Evolutionary conservation across 2,329 filamentous ascomycete species (phyloP), one percentile per base, ranked within the genome.

Genomic region (Exophiala lecanii-corni): DNA sequence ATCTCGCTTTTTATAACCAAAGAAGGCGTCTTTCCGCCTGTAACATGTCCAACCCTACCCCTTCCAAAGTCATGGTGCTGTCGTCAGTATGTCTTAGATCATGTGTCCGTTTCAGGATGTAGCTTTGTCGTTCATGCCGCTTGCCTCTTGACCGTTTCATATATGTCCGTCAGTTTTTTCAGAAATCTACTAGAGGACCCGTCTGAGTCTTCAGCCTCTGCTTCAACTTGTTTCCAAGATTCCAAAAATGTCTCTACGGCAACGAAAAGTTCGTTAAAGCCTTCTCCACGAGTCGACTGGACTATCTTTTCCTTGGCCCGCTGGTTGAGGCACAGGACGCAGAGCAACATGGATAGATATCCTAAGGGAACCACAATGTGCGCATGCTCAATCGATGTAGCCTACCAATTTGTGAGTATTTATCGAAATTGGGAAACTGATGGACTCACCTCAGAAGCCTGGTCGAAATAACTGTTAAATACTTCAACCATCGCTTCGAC

Each of bases 281-380:
- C 72, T 18, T 70, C 61, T 1, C 68, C 66, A 2, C 70, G 69
- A 19, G 80, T 62, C 7, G 60, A 58, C 3, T 50, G 48, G 23
- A 63, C 64, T 12, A 79, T 62, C 17, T 65, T 63, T 7, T 55
- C 41, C 31, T 71, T 67, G 4, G 74, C 68, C 2, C 60, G 58
- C 6, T 59, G 48, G 40, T 76, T 70, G 19, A 92, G 70, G 54
- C 81, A 89, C 17, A 96, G 68, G 53, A 89, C 92, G 13, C 88
- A 87, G 2, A 97, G 73, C 4, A 95, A 71, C 10, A 96, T 82
- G 1, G 88, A 82, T 17, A 96, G 72, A 61, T 95, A 96, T 12
- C 88, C 89, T 61, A 91, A 81, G 1, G 85, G 82, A 19, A 97
- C 88, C 54, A 89, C 88, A 38, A 84, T 75, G 47, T 85, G 81